phyloP scores from a whole-genome alignment of 805 yeast species.

The Scheffersomyces stipitis region DNA sequence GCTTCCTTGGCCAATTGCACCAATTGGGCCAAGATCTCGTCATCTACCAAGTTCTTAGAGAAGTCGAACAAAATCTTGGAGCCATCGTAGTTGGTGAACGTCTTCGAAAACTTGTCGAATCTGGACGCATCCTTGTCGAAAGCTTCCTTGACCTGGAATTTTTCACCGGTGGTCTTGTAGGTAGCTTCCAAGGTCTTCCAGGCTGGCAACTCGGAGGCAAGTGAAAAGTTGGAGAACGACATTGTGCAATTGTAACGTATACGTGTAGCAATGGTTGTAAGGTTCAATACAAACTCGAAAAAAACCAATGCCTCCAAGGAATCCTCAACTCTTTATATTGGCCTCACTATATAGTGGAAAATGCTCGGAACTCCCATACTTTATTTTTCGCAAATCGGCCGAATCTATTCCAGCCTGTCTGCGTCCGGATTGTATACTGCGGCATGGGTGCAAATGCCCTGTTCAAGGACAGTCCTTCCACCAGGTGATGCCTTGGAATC shows the following conservation, averaged over 20 bases:
- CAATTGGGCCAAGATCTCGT: slow-evolving; percentile 68
- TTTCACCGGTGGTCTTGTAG: slow-evolving; percentile 68
- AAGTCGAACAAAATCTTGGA: slow-evolving; percentile 90
- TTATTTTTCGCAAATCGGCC: no score
- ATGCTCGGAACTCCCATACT: no score
- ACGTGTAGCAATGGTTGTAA: no score
- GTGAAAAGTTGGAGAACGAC: slow-evolving; percentile 41
- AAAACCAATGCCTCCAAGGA: no score
- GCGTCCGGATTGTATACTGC: no score
- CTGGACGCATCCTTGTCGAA: slow-evolving; percentile 74
- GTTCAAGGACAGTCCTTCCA: no score
- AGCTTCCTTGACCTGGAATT: slow-evolving; percentile 72
- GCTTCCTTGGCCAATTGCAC: slow-evolving; percentile 87
- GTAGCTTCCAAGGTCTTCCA: slow-evolving; percentile 77
- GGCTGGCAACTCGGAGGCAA: slow-evolving; percentile 74
- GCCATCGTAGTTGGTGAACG: slow-evolving; percentile 81
- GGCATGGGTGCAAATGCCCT: no score
- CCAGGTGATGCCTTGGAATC: no score
- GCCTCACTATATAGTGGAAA: no score
- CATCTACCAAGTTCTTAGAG: slow-evolving; percentile 91
- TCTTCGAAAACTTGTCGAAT: slow-evolving; percentile 71
- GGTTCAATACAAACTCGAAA: no score
- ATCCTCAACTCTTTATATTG: no score
- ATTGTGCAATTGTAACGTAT: slow-evolving; percentile 4
- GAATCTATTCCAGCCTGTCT: no score